Percentiles rank a stretch among this genome's conserved stretches.
Conservation (phyloP, 2,329 filamentous ascomycete genomes). For the Cyclaneusma minus region DNA sequence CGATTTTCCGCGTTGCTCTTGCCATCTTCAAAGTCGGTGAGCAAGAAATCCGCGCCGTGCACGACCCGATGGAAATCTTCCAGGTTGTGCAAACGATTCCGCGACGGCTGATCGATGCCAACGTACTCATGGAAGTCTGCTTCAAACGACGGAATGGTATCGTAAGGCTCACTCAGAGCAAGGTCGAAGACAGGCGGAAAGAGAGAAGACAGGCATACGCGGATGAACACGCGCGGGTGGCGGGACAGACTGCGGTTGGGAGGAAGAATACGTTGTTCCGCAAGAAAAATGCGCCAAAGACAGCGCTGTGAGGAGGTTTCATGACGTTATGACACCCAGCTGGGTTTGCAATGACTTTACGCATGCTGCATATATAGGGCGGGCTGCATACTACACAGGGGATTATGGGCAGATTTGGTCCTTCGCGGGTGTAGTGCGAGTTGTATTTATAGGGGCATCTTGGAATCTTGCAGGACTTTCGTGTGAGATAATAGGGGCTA, state of each 20-base stretch:
- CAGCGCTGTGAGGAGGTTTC: no score
- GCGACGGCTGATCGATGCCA: slow-evolving; percentile 66
- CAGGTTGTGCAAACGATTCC: slow-evolving; percentile 84
- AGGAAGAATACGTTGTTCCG: background rate
- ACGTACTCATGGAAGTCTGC: slow-evolving; percentile 66
- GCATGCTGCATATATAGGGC: no score
- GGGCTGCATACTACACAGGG: no score
- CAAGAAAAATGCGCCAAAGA: background rate
- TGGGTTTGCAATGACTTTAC: no score
- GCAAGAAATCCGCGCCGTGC: slow-evolving; percentile 59
- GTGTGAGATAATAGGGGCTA: no score
- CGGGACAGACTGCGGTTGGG: background rate
- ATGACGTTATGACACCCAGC: no score
- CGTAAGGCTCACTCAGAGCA: slow-evolving; percentile 64
- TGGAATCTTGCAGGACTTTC: no score
- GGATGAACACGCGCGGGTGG: slow-evolving; percentile 14
- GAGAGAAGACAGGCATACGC: slow-evolving; percentile 40
- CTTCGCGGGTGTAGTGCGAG: no score
- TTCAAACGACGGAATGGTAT: slow-evolving; percentile 70
- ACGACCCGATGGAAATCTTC: slow-evolving; percentile 89
- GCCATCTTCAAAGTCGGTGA: slow-evolving; percentile 86
- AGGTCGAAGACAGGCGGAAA: slow-evolving; percentile 60
- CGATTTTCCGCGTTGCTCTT: slow-evolving; percentile 79
- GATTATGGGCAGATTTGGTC: no score
- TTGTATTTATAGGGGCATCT: no score